Conservation (phyloP, 441 rosid species). For the Dalechampia spathulata region DNA sequence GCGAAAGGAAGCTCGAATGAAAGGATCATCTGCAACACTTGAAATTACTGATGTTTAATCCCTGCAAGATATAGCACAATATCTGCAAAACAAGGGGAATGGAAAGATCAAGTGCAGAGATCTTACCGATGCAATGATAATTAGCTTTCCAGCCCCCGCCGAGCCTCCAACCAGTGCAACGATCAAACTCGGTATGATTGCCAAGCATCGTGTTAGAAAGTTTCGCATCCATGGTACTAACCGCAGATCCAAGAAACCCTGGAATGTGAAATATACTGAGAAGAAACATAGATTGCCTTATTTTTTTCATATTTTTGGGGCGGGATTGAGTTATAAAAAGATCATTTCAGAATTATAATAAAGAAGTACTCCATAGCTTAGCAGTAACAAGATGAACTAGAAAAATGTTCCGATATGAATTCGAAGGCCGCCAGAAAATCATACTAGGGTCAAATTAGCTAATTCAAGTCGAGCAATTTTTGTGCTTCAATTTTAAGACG, state of each 20-base stretch:
- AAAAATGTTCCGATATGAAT: not conserved
- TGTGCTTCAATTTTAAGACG: not conserved
- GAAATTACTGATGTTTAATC: no score
- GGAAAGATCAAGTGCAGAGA: not conserved
- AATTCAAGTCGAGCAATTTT: not conserved
- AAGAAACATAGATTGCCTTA: not conserved
- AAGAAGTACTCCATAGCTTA: no score
- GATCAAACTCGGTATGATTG: conserved; percentile 84
- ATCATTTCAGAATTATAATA: no score
- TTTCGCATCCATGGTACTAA: conserved; percentile 79
- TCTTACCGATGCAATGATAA: conserved; percentile 84
- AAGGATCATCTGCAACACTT: conserved; percentile 75
- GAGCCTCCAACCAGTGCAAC: conserved; percentile 90
- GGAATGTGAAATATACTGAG: conserved; percentile 6
- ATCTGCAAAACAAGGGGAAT: not conserved
- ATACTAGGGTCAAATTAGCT: not conserved
- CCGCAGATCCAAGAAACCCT: conserved; percentile 82
- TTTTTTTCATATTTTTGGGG: no score
- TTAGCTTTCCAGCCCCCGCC: conserved; percentile 79
- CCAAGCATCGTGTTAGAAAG: conserved; percentile 74
- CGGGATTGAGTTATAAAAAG: not conserved
- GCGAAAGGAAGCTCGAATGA: conserved; percentile 97
- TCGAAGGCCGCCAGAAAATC: not conserved
- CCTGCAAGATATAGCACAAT: no score
- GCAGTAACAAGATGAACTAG: not conserved